These are phyloP conservation scores for Fusarium udum DNA, from an alignment of 2,329 filamentous ascomycete species.

Conservation along the genomic window DNA sequence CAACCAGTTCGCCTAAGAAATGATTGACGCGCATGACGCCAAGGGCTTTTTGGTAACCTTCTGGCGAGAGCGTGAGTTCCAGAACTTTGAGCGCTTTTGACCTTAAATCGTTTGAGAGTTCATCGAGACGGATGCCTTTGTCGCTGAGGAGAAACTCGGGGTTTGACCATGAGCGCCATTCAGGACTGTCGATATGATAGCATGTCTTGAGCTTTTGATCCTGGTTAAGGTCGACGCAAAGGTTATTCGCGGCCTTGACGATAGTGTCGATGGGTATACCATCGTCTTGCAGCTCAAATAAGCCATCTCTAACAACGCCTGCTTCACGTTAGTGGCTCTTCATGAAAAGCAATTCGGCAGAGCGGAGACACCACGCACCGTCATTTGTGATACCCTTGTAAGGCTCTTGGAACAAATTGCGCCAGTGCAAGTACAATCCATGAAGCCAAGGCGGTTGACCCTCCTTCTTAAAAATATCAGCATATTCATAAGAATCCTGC, in stretches of 20 bases:
- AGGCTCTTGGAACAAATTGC: conserved; percentile 68
- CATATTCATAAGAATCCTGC: conserved; percentile 71
- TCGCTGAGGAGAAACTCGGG: conserved; percentile 76
- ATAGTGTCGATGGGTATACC: conserved; percentile 67
- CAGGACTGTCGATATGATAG: conserved; percentile 72
- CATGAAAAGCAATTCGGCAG: no score
- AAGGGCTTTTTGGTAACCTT: conserved; percentile 76
- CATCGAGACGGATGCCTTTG: conserved; percentile 77
- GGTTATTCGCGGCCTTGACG: conserved; percentile 56
- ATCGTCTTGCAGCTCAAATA: conserved; percentile 72
- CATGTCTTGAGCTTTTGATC: neutral
- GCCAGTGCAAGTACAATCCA: conserved; percentile 68
- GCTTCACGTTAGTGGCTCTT: accelerated
- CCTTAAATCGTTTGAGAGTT: conserved; percentile 46
- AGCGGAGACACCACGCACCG: conserved; percentile 51
- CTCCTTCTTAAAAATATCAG: conserved; percentile 65
- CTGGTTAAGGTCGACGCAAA: neutral
- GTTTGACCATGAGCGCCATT: conserved; percentile 78
- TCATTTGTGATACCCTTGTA: conserved; percentile 77
- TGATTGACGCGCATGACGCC: conserved; percentile 78
- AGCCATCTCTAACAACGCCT: conserved; percentile 52
- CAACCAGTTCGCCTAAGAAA: conserved; percentile 75
- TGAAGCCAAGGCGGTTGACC: conserved; percentile 74
- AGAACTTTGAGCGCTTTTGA: neutral
- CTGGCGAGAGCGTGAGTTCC: conserved; percentile 67